These are phyloP conservation scores for Diaporthe sp. DNA, from an alignment of 2,329 filamentous ascomycete species.

Conservation along the genomic window DNA sequence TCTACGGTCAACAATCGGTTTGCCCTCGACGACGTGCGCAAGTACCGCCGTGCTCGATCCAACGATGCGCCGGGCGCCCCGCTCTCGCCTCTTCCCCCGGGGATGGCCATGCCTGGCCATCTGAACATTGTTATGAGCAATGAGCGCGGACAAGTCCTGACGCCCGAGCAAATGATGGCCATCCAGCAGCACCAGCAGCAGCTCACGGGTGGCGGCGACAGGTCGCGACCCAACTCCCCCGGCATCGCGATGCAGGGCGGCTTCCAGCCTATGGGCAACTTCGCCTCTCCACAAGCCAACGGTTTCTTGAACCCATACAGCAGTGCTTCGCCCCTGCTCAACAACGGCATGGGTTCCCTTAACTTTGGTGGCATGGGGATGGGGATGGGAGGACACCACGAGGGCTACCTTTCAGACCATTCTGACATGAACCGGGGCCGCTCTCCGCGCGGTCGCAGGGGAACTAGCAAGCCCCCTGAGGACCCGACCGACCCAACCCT, in stretches of 20 bases:
- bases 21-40: constrained; percentile 94
- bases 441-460: constrained; percentile 90
- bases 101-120: constrained; percentile 63
- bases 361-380: constrained; percentile 73
- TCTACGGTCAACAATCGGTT: constrained; percentile 99
- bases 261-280: constrained; percentile 74
- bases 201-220: constrained; percentile 68
- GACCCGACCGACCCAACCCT: constrained; percentile 93
- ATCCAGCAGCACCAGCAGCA: constrained; percentile 70
- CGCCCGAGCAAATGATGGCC: constrained; percentile 84
- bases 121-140: constrained; percentile 91
- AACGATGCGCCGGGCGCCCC: constrained; percentile 77
- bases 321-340: constrained; percentile 74
- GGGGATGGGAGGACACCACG: constrained; percentile 74
- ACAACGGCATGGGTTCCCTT: constrained; percentile 76
- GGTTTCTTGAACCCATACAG: constrained; percentile 94
- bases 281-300: constrained; percentile 92
- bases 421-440: constrained; percentile 91
- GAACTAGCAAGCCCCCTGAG: constrained; percentile 97
- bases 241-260: constrained; percentile 69
- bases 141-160: constrained; percentile 88
- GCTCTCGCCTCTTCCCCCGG: constrained; percentile 74
- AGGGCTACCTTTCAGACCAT: constrained; percentile 93
- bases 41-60: constrained; percentile 91
- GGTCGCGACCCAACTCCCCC: constrained; percentile 90